Evolutionary conservation across 164 flowering plant genomes (phyloP), one percentile per base, ranked within the genome.

Genomic region (Liriodendron chinense): DNA sequence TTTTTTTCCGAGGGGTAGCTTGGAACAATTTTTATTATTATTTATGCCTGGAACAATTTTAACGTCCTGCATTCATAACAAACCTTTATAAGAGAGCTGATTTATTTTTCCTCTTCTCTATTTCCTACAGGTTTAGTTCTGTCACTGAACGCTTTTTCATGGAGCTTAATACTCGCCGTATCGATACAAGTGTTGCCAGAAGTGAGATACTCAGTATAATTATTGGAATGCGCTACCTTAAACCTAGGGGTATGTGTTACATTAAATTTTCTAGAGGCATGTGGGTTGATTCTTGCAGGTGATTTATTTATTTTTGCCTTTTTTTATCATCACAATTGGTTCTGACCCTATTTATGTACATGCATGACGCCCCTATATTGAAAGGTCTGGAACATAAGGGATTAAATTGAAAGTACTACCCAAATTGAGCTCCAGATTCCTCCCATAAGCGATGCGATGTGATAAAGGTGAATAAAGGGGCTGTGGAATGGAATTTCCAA

Each of bases 211-310:
- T 96, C 18, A 94, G 96, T 80, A 96, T 96, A 80, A 96, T 96
- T 71, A 92, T 93, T 83, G 99, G 99, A 76, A 92, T 96, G 99
- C 97, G 99, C 79, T 96, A 94, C 89, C 87, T 96, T 77, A 96
- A 94, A 79, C 92, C 92, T 96, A 77, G 99, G 98, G 93, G 99
- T 96, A 89, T 72, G 90, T 57, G 25, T 61, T 47, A 7, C 23
- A 69, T 47, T 70, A 4, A 34, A 21, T 48, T 48, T 16, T 34
- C 10, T 43, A 69, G 21, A 53, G 16, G 18, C 59, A 12, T 13
- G 43, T 34, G 43, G 43, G 43, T 34, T 34, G 43, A 34, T 34
- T 34, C 3, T 34, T 34, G 43, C 43, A 6, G 43, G 43, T 34
- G 43, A 34, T 34, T n/a, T 34, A 34, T 34, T 34, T 34, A 7